Evolutionary conservation across 2,329 filamentous ascomycete genomes (phyloP).

Genomic region (Trichophyton schoenleinii): DNA sequence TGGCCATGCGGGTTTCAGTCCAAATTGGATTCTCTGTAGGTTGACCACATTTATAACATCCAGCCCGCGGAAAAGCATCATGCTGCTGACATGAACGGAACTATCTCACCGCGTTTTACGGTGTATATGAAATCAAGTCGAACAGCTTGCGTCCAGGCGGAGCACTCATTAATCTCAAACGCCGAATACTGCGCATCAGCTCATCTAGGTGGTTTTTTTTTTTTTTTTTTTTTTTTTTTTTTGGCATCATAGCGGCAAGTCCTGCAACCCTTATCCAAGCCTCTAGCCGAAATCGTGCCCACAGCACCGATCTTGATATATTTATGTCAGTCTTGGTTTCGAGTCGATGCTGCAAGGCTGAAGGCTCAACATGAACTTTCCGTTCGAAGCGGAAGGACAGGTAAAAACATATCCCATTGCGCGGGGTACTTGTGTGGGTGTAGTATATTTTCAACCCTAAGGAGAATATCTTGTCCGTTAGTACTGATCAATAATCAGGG

Average conservation of each 20-base stretch:
- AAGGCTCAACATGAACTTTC: not conserved
- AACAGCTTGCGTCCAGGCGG: not conserved
- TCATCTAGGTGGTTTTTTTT: not conserved
- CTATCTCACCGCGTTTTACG: not conserved
- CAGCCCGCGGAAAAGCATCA: not conserved
- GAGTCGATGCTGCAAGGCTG: not conserved
- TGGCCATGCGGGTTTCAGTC: not conserved
- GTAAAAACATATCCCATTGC: not conserved
- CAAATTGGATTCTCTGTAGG: not conserved
- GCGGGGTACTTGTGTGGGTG: not conserved
- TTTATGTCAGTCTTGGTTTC: not conserved
- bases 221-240: no score
- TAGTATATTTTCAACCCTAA: not conserved
- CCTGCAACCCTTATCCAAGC: not conserved
- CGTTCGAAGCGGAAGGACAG: not conserved
- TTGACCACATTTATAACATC: not conserved
- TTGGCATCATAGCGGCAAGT: not conserved
- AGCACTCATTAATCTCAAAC: not conserved
- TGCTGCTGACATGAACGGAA: not conserved
- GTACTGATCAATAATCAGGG: no score
- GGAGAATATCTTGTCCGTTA: not conserved
- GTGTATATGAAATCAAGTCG: not conserved
- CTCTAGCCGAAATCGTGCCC: not conserved
- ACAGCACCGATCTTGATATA: not conserved
- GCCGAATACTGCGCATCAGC: not conserved